Conservation (phyloP, 1,284 basidiomycete genomes). For the Gymnopus androsaceus region DNA sequence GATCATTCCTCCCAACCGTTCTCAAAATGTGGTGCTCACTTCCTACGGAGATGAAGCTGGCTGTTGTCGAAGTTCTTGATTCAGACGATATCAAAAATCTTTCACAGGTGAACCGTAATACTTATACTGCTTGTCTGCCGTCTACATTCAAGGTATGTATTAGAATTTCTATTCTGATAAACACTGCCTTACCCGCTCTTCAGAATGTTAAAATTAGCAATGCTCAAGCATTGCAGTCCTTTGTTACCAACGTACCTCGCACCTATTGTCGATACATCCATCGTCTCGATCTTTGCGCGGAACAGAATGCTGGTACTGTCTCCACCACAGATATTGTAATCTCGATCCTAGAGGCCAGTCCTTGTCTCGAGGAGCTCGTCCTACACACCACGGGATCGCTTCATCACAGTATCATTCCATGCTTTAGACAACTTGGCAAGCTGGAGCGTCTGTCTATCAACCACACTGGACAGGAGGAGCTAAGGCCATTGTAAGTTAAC, state of each 20-base stretch:
- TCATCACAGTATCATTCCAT: conserved; percentile 49
- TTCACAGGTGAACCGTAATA: conserved; percentile 44
- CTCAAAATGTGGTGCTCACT: conserved; percentile 33
- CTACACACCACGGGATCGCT: conserved; percentile 57
- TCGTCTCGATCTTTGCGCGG: conserved; percentile 48
- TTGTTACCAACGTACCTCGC: conserved; percentile 58
- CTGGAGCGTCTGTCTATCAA: conserved; percentile 54
- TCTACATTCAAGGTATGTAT: conserved; percentile 55
- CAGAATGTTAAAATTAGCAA: conserved; percentile 53
- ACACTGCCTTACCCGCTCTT: neutral
- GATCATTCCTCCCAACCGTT: neutral
- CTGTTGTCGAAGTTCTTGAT: conserved; percentile 54
- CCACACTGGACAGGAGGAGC: conserved; percentile 54
- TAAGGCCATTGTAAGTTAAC: conserved; percentile 57
- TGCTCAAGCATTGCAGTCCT: conserved; percentile 47
- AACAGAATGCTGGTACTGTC: conserved; percentile 20
- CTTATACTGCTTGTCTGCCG: conserved; percentile 58
- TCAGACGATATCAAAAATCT: conserved; percentile 44
- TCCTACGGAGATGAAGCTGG: conserved; percentile 66
- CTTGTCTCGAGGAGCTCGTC: conserved; percentile 50
- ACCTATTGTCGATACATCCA: conserved; percentile 56
- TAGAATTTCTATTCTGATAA: neutral
- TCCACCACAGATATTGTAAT: conserved; percentile 48
- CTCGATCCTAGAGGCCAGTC: conserved; percentile 49
- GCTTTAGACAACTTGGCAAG: conserved; percentile 50